Evolutionary conservation across 2,329 filamentous ascomycete species (phyloP), one percentile per base, ranked within the genome.

Genomic region (Fusarium piperis): DNA sequence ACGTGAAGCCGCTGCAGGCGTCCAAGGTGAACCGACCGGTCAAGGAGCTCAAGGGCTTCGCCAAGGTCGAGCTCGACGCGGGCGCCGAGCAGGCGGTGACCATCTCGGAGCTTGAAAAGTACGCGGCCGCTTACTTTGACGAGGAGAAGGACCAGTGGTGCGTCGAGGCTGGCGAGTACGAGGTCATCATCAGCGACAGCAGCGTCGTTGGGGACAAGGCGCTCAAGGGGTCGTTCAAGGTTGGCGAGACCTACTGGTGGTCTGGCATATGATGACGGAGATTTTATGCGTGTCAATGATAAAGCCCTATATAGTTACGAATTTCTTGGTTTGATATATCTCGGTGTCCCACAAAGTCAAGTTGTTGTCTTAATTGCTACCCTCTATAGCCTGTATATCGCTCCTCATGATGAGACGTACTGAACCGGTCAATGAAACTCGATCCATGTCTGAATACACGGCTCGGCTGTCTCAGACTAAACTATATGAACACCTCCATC

Each of bases 81-180:
- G 91, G 91, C 0, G 85, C 91, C 81, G 85, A 82, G 48, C 86
- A 88, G 81, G 82, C 73, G 8, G 88, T 90, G 2, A 82, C 85
- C n/a, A 83, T 94, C 9, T 81, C 83, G 5, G 80, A 90, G 55
- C 77, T 87, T 67, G 87, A 87, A 75, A 93, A 92, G 81, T 90
- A 92, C 61, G 90, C 89, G 0, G 87, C 89, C 0, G 88, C 89
- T 60, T 94, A 91, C 81, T 94, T 90, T 85, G 91, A 93, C 72
- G 92, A 94, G 81, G 86, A 88, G 68, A 83, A 88, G 13, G 84
- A 87, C 62, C 83, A 89, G 74, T 94, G 91, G 91, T 86, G 88
- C 20, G 87, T 87, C 2, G 91, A 93, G 81, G 85, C 86, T 77
- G 92, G 91, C 32, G 83, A 83, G 53, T 94, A 93, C 77, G 86